These are phyloP conservation scores for Lanmaoa rubissima DNA, from an alignment of 768 basidiomycete species.

Conservation along the genomic window DNA sequence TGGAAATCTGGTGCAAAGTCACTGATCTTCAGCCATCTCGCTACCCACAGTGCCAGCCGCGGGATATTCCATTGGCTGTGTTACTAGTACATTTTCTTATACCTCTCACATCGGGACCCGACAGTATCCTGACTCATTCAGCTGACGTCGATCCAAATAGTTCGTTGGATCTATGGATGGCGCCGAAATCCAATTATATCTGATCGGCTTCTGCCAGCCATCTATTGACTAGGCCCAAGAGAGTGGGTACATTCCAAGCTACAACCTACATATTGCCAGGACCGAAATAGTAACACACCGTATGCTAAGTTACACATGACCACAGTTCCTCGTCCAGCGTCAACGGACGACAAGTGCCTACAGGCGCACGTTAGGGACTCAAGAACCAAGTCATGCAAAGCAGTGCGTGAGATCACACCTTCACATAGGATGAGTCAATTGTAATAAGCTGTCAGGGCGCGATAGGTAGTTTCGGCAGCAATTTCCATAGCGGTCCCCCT, in stretches of 20 bases:
- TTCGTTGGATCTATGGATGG: background rate
- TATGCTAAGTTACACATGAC: conserved; percentile 1
- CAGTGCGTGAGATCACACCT: conserved; percentile 1
- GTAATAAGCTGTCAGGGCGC: conserved; percentile 21
- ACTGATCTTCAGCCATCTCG: background rate
- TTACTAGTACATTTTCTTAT: background rate
- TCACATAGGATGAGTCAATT: conserved; percentile 13
- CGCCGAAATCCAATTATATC: background rate
- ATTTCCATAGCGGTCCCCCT: conserved; percentile 31
- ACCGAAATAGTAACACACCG: background rate
- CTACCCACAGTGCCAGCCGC: background rate
- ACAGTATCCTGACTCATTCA: background rate
- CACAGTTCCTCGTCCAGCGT: background rate
- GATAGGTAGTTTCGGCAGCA: conserved; percentile 27
- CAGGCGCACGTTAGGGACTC: background rate
- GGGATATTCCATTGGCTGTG: background rate
- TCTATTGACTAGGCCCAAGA: background rate
- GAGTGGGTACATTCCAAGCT: conserved; percentile 3
- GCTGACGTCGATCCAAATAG: background rate
- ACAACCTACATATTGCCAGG: background rate
- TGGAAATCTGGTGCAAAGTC: background rate
- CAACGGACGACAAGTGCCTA: background rate
- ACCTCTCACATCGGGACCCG: background rate
- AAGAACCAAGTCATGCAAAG: background rate
- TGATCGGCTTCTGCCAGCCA: background rate